Evolutionary conservation across 2,329 filamentous ascomycete species (phyloP), one percentile per base, ranked within the genome.

Genomic region (Penicillium sp.): DNA sequence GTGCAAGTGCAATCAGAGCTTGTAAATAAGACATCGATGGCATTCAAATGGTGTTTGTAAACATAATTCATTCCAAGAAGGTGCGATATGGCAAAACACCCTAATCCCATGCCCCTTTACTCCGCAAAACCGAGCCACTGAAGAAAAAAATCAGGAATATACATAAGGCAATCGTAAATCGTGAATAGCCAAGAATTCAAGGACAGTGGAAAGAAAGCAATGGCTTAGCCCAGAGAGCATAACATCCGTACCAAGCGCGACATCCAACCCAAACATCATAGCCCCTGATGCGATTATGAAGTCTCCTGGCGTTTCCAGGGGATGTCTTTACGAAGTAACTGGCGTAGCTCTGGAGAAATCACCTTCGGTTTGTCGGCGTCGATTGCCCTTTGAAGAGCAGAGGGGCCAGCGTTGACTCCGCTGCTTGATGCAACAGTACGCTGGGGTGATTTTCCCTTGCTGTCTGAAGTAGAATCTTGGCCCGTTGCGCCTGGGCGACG

Each of bases 331-430:
- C 77, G 80, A n/a, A 87, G 63, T 38, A 87, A 57, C 6, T 71
- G 68, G 42, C 84, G 75, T 50, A 87, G 64, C 57, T 87, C 81
- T 0, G 80, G 75, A 54, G 78, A 83, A 41, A 87, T 81, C 15
- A 84, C 74, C 56, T 76, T 79, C 8, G 73, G 65, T 32, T 70
- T 67, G 32, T 64, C 53, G 34, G 56, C 51, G 4, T 58, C 51
- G 8, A 61, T 55, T 17, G 54, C 53, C 28, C 48, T 52, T 31
- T 59, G 52, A 12, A 61, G 49, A 2, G 52, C 35, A 12, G 60
- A 45, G 43, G 62, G 48, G 31, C 60, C 49, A 43, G 55, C 54
- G 22, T 54, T 61, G 41, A 57, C 52, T 31, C 57, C 52, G 24
- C 56, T 65, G 48, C 64, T 63, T 35, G 61, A 60, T n/a, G 52